Evolutionary conservation across 164 flowering plant genomes (phyloP).

Genomic region (Tetrastigma voinierianum): DNA sequence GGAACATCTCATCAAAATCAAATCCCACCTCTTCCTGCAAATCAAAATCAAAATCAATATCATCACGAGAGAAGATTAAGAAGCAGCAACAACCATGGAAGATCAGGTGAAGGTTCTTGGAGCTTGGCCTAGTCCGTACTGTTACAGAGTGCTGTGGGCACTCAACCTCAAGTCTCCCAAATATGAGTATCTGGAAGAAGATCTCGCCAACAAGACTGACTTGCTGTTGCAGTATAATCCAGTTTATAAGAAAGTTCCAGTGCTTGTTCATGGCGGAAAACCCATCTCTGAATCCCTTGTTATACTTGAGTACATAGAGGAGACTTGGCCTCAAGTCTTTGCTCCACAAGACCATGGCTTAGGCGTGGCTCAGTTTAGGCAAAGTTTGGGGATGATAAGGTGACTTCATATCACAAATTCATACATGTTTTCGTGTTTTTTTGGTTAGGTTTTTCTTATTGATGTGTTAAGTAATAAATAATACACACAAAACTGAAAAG

Average conservation of each 20-base stretch:
- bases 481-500: too few relatives aligned
- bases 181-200: conserved; percentile 35
- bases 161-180: conserved; percentile 36
- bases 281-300: conserved; percentile 32
- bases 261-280: conserved; percentile 37
- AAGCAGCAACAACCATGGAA: not conserved
- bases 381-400: conserved; percentile 34
- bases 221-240: conserved; percentile 28
- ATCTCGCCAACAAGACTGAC: conserved; percentile 25
- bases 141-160: conserved; percentile 42
- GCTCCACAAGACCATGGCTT: conserved; percentile 29
- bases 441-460: too few relatives aligned
- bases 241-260: conserved; percentile 39
- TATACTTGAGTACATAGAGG: conserved; percentile 41
- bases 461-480: too few relatives aligned
- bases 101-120: conserved; percentile 37
- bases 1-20: too few relatives aligned
- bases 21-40: too few relatives aligned
- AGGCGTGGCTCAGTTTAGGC: conserved; percentile 44
- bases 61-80: not conserved
- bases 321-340: conserved; percentile 38
- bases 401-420: not conserved
- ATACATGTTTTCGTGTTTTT: too few relatives aligned
- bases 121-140: conserved; percentile 33
- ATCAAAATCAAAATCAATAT: too few relatives aligned